Evolutionary conservation across 805 yeast genomes (phyloP).

Genomic region (Hanseniaspora jakobsenii): DNA sequence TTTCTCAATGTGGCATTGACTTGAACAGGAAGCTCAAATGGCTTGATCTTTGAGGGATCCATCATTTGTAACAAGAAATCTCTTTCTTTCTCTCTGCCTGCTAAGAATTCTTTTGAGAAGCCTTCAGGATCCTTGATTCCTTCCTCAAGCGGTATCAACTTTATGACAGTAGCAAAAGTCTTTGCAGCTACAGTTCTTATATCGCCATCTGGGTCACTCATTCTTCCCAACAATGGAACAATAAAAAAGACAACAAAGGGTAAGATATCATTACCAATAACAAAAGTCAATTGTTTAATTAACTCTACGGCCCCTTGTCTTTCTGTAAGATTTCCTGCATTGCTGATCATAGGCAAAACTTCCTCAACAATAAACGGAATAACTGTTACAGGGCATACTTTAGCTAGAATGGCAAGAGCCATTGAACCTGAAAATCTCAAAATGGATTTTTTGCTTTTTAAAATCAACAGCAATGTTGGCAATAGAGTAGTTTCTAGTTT

Average conservation of each 20-base stretch:
- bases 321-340: conserved; percentile 53
- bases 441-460: conserved; percentile 61
- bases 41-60: conserved; percentile 84
- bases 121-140: conserved; percentile 94
- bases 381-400: conserved; percentile 52
- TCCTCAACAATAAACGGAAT: conserved; percentile 69
- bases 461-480: conserved; percentile 40
- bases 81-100: conserved; percentile 86
- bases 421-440: conserved; percentile 83
- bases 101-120: conserved; percentile 70
- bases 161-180: conserved; percentile 90
- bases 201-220: conserved; percentile 89
- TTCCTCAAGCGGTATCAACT: conserved; percentile 90
- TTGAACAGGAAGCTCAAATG: conserved; percentile 79
- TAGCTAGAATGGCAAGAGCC: conserved; percentile 70
- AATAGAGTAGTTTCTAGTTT: conserved; percentile 40
- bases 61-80: conserved; percentile 94
- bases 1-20: conserved; percentile 86
- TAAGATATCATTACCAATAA: conserved; percentile 78
- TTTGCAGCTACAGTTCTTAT: conserved; percentile 87
- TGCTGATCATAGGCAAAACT: conserved; percentile 67
- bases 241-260: conserved; percentile 92
- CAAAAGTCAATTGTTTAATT: conserved; percentile 66
- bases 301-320: conserved; percentile 94
- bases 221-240: conserved; percentile 92